phyloP scores from a whole-genome alignment of 306 rosid species.

The Fragaria iinumae region DNA sequence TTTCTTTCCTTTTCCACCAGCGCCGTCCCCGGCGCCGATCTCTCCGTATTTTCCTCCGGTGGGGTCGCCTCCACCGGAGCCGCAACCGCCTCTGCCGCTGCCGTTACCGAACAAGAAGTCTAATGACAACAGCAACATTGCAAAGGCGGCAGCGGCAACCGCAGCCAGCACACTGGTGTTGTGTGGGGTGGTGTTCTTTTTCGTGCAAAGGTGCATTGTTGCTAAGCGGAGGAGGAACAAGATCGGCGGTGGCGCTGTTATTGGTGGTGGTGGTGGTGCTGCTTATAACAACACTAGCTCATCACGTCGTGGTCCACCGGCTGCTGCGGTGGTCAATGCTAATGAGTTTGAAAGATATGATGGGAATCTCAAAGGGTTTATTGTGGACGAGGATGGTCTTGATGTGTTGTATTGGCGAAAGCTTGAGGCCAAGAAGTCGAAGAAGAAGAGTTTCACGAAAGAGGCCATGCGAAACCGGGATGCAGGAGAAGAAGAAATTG shows the following conservation, averaged over 20 bases:
- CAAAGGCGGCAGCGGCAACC: slow-evolving; percentile 56
- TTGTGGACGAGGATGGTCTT: slow-evolving; percentile 90
- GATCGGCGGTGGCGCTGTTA: slow-evolving; percentile 8
- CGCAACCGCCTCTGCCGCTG: neutral
- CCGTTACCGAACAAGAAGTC: slow-evolving; percentile 19
- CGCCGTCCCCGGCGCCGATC: slow-evolving; percentile 16
- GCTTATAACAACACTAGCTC: neutral
- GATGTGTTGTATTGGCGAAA: slow-evolving; percentile 91
- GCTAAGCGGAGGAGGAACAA: slow-evolving; percentile 31
- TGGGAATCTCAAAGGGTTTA: slow-evolving; percentile 56
- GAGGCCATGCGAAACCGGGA: slow-evolving; percentile 24
- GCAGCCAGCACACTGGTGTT: slow-evolving; percentile 59
- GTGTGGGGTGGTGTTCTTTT: slow-evolving; percentile 49
- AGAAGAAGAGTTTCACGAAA: slow-evolving; percentile 28
- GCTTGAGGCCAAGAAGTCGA: slow-evolving; percentile 46
- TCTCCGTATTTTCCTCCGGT: slow-evolving; percentile 1
- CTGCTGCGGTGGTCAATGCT: slow-evolving; percentile 20
- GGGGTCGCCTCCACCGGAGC: slow-evolving; percentile 18
- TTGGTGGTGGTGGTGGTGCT: slow-evolving; percentile 1
- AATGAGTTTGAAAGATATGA: slow-evolving; percentile 42
- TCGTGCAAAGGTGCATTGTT: slow-evolving; percentile 30
- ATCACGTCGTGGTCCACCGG: slow-evolving; percentile 1
- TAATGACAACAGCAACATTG: slow-evolving; percentile 42
- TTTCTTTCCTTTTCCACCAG: slow-evolving; percentile 30
- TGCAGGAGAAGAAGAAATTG: neutral